These are phyloP conservation scores for Zygotorulaspora danielsina DNA, from an alignment of 805 yeast genomes.

Conservation along the genomic window DNA sequence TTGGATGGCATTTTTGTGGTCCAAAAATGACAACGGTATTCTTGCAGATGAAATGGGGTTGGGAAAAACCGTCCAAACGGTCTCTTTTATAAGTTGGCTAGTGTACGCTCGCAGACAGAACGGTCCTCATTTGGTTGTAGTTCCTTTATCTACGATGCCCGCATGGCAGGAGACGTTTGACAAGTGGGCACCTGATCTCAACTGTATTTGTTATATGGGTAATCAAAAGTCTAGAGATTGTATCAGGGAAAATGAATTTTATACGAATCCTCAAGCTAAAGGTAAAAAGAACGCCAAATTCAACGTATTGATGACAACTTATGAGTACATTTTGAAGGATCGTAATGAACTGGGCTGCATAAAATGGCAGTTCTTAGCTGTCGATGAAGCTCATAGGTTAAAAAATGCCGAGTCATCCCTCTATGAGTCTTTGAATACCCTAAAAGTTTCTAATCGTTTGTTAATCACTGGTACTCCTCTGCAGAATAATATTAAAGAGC, in stretches of 20 bases:
- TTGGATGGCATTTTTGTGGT: slow-evolving; percentile 99
- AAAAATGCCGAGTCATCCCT: slow-evolving; percentile 91
- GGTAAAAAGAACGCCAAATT: slow-evolving; percentile 68
- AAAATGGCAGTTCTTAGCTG: slow-evolving; percentile 95
- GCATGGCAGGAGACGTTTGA: slow-evolving; percentile 99
- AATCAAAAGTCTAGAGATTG: slow-evolving; percentile 79
- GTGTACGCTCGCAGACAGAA: slow-evolving; percentile 92
- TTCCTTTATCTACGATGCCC: slow-evolving; percentile 91
- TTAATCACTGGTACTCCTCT: slow-evolving; percentile 97
- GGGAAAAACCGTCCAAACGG: slow-evolving; percentile 97
- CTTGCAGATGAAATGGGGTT: slow-evolving; percentile 98
- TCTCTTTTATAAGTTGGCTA: slow-evolving; percentile 89
- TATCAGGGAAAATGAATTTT: slow-evolving; percentile 83
- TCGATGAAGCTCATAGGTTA: slow-evolving; percentile 96
- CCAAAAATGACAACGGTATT: slow-evolving; percentile 94
- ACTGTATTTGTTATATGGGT: slow-evolving; percentile 89
- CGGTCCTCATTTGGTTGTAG: slow-evolving; percentile 96
- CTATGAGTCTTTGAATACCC: slow-evolving; percentile 79
- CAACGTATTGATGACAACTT: slow-evolving; percentile 88
- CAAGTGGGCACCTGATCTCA: slow-evolving; percentile 94
- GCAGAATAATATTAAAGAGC: slow-evolving; percentile 91
- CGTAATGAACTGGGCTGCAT: slow-evolving; percentile 71
- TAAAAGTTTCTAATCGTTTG: slow-evolving; percentile 77
- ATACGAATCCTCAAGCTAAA: slow-evolving; percentile 47
- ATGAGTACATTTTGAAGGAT: slow-evolving; percentile 93